Percentiles rank a stretch among this genome's conserved stretches.
phyloP scores from a whole-genome alignment of 176 grass and related monocot genomes.

The Coix lacrymajobi region DNA sequence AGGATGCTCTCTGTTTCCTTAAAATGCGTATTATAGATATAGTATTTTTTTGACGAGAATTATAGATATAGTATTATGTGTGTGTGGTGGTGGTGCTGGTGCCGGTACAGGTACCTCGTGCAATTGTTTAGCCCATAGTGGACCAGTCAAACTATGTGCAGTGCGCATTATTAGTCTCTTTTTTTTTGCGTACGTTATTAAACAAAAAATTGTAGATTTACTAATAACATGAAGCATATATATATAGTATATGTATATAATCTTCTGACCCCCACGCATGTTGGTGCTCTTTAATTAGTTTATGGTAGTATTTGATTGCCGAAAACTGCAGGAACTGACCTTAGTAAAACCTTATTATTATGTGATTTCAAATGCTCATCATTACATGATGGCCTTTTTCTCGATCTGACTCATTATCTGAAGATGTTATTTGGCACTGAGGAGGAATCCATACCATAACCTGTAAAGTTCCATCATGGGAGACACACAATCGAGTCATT shows the following conservation, averaged over 20 bases:
- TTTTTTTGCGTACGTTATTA: neutral
- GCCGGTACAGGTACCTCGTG: neutral
- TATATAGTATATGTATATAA: no score
- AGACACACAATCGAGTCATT: neutral
- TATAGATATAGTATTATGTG: no score
- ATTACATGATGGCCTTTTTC: neutral
- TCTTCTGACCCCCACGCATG: neutral
- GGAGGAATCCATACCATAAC: neutral
- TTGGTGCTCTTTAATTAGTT: no score
- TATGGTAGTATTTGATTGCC: neutral
- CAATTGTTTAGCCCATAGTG: neutral
- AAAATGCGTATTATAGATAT: neutral
- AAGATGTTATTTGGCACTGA: neutral
- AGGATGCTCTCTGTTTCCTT: conserved; percentile 22
- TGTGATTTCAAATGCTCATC: neutral
- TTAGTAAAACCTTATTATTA: no score
- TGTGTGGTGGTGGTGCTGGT: neutral
- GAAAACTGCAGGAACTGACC: no score
- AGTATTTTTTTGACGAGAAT: no score
- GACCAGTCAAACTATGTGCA: conserved; percentile 24
- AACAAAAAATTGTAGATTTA: neutral
- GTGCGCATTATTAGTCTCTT: neutral
- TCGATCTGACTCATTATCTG: neutral
- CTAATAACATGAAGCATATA: neutral
- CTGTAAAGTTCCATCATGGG: neutral